Conservation (phyloP, 2,329 filamentous ascomycete species). For the Stenocarpella maydis region DNA sequence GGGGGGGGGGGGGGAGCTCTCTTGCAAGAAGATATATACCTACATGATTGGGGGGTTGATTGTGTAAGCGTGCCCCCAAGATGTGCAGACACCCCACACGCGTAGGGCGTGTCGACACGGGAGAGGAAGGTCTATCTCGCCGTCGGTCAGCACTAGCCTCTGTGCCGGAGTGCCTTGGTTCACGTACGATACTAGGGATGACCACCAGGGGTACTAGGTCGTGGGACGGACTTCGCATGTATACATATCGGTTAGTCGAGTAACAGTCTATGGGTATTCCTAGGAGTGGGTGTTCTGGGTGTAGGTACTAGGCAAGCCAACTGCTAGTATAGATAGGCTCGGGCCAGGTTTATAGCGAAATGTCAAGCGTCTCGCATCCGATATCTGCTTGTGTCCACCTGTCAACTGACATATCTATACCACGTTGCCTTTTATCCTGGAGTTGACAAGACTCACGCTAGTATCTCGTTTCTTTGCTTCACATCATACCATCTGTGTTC, state of each 20-base stretch:
- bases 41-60: background rate
- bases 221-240: background rate
- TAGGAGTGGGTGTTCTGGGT: no score
- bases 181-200: background rate
- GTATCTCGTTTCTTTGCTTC: background rate
- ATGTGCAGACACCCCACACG: background rate
- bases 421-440: background rate
- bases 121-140: background rate
- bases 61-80: background rate
- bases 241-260: background rate
- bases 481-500: background rate
- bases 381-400: background rate
- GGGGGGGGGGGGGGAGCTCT: no score
- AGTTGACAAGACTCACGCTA: no score
- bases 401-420: background rate
- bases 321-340: no score
- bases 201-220: background rate
- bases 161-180: background rate
- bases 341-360: background rate
- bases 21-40: background rate
- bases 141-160: constrained; percentile 1
- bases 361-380: background rate
- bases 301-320: no score
- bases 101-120: background rate
- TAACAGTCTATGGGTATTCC: no score